Conservation (phyloP, 208 protist genomes). For the Acanthamoeba healyi region DNA sequence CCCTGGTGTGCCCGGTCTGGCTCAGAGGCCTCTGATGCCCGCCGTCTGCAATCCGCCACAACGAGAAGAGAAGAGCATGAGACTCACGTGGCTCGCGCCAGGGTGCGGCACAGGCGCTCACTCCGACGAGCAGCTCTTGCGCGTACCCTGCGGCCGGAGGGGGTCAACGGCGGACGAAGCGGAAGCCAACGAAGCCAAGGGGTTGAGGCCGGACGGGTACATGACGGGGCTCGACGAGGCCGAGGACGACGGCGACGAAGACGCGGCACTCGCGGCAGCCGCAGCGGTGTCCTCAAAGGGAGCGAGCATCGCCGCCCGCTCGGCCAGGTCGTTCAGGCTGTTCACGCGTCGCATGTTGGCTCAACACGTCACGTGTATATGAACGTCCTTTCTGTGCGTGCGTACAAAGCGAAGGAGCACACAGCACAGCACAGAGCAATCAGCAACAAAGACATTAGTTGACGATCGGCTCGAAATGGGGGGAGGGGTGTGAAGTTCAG, state of each 20-base stretch:
- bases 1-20: background rate
- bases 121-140: too few species aligned
- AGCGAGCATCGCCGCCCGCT: constrained; percentile 14
- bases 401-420: too few species aligned
- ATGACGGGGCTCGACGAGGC: background rate
- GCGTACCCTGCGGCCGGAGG: too few species aligned
- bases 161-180: background rate
- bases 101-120: too few species aligned
- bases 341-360: background rate
- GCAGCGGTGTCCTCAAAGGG: background rate
- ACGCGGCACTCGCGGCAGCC: background rate
- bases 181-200: background rate
- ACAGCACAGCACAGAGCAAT: too few species aligned
- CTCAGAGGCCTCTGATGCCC: background rate
- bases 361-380: too few species aligned
- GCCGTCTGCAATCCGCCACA: background rate
- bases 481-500: too few species aligned
- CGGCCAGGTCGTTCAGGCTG: constrained; percentile 41
- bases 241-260: background rate
- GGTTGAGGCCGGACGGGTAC: background rate
- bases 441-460: too few species aligned
- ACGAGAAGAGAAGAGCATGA: too few species aligned
- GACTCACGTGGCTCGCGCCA: too few species aligned
- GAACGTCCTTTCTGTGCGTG: too few species aligned
- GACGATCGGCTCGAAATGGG: too few species aligned